These are phyloP conservation scores for Microsporum ferrugineum DNA, from an alignment of 2,329 filamentous ascomycete genomes.

Conservation along the genomic window DNA sequence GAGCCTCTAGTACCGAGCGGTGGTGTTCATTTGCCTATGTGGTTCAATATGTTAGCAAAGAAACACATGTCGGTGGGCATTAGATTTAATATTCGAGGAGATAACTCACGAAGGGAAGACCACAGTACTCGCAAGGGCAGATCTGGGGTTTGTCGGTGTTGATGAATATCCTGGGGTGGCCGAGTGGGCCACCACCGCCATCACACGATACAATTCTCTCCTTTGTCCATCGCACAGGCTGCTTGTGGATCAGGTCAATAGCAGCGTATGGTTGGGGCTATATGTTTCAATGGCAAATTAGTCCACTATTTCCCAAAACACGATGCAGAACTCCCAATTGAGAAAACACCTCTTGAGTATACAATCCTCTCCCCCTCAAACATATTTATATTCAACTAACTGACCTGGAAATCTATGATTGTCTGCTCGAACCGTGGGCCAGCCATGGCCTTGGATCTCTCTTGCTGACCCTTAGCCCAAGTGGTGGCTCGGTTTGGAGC, in stretches of 20 bases:
- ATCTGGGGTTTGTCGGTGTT: slow-evolving; percentile 97
- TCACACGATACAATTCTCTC: slow-evolving; percentile 74
- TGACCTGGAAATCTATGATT: slow-evolving; percentile 80
- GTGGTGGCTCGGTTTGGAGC: slow-evolving; percentile 71
- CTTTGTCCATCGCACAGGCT: slow-evolving; percentile 87
- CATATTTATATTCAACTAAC: slow-evolving; percentile 19
- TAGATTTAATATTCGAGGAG: background rate
- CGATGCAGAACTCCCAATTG: background rate
- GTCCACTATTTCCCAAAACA: background rate
- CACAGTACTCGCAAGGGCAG: slow-evolving; percentile 80
- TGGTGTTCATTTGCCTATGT: slow-evolving; percentile 78
- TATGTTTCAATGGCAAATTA: slow-evolving; percentile 8
- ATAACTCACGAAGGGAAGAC: slow-evolving; percentile 70
- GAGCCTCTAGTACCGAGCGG: slow-evolving; percentile 69
- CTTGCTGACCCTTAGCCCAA: slow-evolving; percentile 80
- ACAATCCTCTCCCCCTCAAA: background rate
- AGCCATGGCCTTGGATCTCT: slow-evolving; percentile 72
- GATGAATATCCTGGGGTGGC: slow-evolving; percentile 91
- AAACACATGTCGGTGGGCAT: background rate
- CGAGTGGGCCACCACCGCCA: slow-evolving; percentile 78
- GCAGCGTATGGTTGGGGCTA: slow-evolving; percentile 82
- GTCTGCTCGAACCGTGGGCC: slow-evolving; percentile 97
- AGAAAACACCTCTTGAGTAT: background rate
- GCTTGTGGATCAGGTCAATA: slow-evolving; percentile 91
- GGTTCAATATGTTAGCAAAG: slow-evolving; percentile 8